These are phyloP conservation scores for Jatropha podagrica DNA, from an alignment of 441 rosid species.

Conservation along the genomic window DNA sequence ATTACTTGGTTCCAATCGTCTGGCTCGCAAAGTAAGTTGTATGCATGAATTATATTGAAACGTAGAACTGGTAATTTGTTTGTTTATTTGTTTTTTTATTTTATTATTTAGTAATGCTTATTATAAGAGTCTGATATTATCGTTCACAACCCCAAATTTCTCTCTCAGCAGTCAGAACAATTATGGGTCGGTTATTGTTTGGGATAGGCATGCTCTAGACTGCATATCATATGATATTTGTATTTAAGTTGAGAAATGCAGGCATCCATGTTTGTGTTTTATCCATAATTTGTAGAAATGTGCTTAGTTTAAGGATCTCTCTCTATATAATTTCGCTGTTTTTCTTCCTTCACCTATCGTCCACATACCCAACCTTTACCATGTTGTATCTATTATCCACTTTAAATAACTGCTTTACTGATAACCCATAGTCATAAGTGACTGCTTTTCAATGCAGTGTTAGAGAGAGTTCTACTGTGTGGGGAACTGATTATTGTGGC, in stretches of 20 bases:
- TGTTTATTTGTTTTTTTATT: background rate
- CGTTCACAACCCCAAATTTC: background rate
- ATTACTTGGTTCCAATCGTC: conserved; percentile 61
- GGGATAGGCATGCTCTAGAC: background rate
- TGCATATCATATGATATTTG: background rate
- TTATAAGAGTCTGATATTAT: background rate
- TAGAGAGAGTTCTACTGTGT: background rate
- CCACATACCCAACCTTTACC: background rate
- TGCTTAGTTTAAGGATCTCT: background rate
- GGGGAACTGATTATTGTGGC: background rate
- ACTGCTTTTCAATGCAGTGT: too few relatives aligned
- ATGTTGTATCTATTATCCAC: background rate
- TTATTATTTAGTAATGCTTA: background rate
- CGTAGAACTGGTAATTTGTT: conserved; percentile 8
- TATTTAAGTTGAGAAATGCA: background rate
- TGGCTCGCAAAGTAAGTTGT: conserved; percentile 75
- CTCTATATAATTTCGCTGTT: background rate
- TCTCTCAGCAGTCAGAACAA: background rate
- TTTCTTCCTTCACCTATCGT: background rate
- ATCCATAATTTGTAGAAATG: background rate
- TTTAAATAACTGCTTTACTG: background rate
- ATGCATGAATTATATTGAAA: conserved; percentile 7
- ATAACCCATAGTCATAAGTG: background rate
- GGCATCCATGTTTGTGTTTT: background rate
- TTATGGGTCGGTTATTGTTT: background rate